Evolutionary conservation across 306 rosid genomes (phyloP), one percentile per base, ranked within the genome.

Genomic region (Gastrolobium bilobum): DNA sequence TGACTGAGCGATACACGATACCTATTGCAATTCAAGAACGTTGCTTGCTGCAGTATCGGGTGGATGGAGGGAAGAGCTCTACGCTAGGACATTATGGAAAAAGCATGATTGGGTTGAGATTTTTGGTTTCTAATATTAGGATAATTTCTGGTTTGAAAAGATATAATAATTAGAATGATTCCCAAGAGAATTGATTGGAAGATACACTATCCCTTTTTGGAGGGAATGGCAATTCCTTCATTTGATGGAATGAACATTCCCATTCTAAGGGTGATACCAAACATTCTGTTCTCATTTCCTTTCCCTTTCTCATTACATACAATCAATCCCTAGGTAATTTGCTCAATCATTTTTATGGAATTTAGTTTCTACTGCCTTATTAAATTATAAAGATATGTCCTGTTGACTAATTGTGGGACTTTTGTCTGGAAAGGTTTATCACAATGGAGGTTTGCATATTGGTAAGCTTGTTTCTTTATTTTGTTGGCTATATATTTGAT

Each of bases 401-500:
- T 71, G 33, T 82, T 78, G 74, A 83, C 95, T 93, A 80, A 89
- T 79, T 81, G 76, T 80, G 75, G 79, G 35, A 10, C 34, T 82
- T 53, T 82, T 86, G 54, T 80, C 59, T 79, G 62, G 34, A 51
- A 43, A 89, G 98, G 94, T 87, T 74, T 81, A 69, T 76, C 85
- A 72, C 74, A 89, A 91, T 75, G 92, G 97, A 74, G 84, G 86
- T 59, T 63, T 86, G 73, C 93, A 81, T 82, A 66, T 82, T 68
- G 99, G 99, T 94, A 75, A 76, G 92, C 78, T 71, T 73, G 54
- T 58, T 79, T 79, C 69, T 81, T 66, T 67, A 26, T 37, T 65
- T 33, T 78, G 38, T 67, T 70, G 26, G 43, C 46, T 59, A 35
- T 62, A 11, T 74, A 11, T 53, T 59, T 65, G 71, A 35, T 53